These are phyloP conservation scores for Centrapalus pauciflorus DNA, from an alignment of 129 eudicot genomes.

Conservation along the genomic window DNA sequence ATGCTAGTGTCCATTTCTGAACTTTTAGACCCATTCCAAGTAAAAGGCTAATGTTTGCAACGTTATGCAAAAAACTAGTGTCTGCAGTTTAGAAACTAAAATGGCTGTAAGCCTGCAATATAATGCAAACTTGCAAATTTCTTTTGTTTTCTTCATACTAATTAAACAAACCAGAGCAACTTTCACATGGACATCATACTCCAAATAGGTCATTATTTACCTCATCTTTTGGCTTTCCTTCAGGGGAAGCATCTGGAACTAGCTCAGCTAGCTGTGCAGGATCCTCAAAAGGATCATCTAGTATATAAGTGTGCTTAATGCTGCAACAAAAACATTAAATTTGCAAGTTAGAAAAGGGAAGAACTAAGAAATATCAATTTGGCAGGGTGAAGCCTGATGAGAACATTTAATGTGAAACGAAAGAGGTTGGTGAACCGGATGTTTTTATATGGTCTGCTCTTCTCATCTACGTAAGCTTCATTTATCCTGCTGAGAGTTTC, in stretches of 20 bases:
- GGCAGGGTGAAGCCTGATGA: not conserved
- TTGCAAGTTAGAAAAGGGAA: slow-evolving; percentile 7
- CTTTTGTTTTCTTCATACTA: not conserved
- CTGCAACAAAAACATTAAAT: slow-evolving; percentile 34
- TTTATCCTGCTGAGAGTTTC: slow-evolving; percentile 80
- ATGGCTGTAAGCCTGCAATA: not conserved
- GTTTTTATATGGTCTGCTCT: slow-evolving; percentile 80
- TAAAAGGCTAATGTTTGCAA: too few relatives aligned
- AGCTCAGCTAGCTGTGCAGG: slow-evolving; percentile 71
- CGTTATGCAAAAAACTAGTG: too few relatives aligned
- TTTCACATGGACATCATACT: not conserved
- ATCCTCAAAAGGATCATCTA: slow-evolving; percentile 95
- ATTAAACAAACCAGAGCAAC: not conserved
- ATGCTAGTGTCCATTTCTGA: not conserved
- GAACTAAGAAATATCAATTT: not conserved
- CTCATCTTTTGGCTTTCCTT: slow-evolving; percentile 96
- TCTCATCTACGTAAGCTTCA: slow-evolving; percentile 86
- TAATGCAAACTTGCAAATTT: not conserved
- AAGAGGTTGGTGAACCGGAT: slow-evolving; percentile 46
- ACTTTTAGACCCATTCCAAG: not conserved
- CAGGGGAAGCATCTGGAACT: slow-evolving; percentile 92
- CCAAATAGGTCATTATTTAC: slow-evolving; percentile 26
- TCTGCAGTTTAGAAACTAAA: not conserved
- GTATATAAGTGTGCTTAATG: slow-evolving; percentile 82
- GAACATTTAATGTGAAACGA: slow-evolving; percentile 2